phyloP scores from a whole-genome alignment of 495 filamentous ascomycete genomes.

The Copromyces sp. region DNA sequence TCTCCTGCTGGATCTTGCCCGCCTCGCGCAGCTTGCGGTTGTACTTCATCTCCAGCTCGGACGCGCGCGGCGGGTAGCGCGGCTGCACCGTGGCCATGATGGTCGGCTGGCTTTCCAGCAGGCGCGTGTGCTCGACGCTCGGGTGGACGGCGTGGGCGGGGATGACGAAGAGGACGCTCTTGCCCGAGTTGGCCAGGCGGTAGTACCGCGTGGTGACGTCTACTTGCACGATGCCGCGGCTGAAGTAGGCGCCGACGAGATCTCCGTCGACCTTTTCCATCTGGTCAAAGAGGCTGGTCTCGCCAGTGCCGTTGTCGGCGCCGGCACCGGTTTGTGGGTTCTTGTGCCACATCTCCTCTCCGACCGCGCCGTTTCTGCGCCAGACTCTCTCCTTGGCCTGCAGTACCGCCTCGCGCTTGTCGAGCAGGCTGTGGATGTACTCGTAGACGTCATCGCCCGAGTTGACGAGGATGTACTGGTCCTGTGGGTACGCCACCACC shows the following conservation, averaged over 20 bases:
- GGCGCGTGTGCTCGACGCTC: slow-evolving; percentile 26
- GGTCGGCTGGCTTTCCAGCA: slow-evolving; percentile 34
- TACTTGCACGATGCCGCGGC: slow-evolving; percentile 32
- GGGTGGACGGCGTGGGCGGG: slow-evolving; percentile 38
- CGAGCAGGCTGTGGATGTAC: slow-evolving; percentile 34
- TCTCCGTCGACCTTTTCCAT: slow-evolving; percentile 1
- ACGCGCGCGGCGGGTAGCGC: slow-evolving; percentile 19
- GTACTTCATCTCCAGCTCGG: slow-evolving; percentile 26
- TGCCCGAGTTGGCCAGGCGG: slow-evolving; percentile 31
- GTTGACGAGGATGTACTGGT: slow-evolving; percentile 42
- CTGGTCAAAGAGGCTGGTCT: background rate
- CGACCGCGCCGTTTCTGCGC: slow-evolving; percentile 18
- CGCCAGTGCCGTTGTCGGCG: background rate
- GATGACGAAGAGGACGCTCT: slow-evolving; percentile 36
- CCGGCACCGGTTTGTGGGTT: background rate
- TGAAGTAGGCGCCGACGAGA: slow-evolving; percentile 11
- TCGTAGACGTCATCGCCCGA: slow-evolving; percentile 37
- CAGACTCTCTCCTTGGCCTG: slow-evolving; percentile 19
- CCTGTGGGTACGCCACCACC: slow-evolving; percentile 38
- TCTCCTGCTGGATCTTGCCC: slow-evolving; percentile 6
- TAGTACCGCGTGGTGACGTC: slow-evolving; percentile 38
- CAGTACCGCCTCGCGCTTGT: slow-evolving; percentile 28
- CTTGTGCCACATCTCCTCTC: slow-evolving; percentile 18
- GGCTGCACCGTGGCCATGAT: slow-evolving; percentile 33
- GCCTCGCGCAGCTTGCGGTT: slow-evolving; percentile 6